phyloP scores from a whole-genome alignment of 2,329 filamentous ascomycete species.

The Fusarium sp. region DNA sequence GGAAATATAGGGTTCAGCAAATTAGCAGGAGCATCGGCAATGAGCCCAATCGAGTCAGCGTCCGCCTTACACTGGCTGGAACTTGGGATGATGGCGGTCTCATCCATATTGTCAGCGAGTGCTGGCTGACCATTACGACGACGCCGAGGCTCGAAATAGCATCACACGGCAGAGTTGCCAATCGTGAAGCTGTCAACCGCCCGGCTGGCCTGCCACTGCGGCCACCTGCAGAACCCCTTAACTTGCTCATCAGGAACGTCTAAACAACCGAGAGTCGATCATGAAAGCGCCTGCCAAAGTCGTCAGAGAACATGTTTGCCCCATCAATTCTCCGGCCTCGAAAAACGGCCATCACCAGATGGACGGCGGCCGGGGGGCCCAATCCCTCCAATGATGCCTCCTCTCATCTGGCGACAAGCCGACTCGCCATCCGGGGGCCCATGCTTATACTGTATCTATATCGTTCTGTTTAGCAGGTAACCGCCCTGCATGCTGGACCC shows the following conservation, averaged over 20 bases:
- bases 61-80: conserved; percentile 6
- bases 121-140: conserved; percentile 11
- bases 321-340: conserved; percentile 23
- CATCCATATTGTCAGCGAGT: conserved; percentile 35
- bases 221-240: neutral
- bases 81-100: conserved; percentile 20
- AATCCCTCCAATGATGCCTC: conserved; percentile 29
- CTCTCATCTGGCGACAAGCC: conserved; percentile 21
- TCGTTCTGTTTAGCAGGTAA: conserved; percentile 17
- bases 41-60: conserved; percentile 7
- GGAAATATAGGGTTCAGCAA: conserved; percentile 14
- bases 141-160: conserved; percentile 17
- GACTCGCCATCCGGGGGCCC: conserved; percentile 12
- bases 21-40: conserved; percentile 32
- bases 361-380: conserved; percentile 5
- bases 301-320: conserved; percentile 12
- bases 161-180: conserved; percentile 14
- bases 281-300: conserved; percentile 10
- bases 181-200: too few relatives aligned
- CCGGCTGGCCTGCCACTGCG: neutral
- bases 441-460: conserved; percentile 19
- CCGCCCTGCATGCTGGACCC: conserved; percentile 21
- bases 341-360: conserved; percentile 22
- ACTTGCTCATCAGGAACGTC: conserved; percentile 5
- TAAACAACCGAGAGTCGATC: conserved; percentile 9